phyloP scores from a whole-genome alignment of 2,329 filamentous ascomycete species.

The Fusarium odoratissimum region DNA sequence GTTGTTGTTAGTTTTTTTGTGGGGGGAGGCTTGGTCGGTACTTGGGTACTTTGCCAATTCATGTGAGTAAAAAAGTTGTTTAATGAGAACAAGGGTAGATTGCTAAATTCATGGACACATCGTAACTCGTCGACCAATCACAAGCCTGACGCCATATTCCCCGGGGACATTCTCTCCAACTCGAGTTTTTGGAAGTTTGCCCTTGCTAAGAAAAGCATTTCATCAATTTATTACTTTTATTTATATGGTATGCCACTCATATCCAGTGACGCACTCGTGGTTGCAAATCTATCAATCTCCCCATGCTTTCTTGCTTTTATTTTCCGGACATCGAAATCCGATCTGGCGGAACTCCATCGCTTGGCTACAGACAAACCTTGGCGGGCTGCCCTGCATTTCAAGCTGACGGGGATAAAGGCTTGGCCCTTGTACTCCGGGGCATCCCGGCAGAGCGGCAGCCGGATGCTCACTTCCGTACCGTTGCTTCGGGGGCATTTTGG shows the following conservation, averaged over 20 bases:
- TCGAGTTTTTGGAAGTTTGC: not conserved
- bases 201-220: not conserved
- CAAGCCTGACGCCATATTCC: not conserved
- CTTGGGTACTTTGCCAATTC: conserved; percentile 17
- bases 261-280: not conserved
- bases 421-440: conserved; percentile 28
- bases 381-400: conserved; percentile 17
- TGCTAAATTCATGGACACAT: conserved; percentile 39
- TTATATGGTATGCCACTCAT: not conserved
- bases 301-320: not conserved
- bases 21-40: conserved; percentile 34
- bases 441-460: conserved; percentile 31
- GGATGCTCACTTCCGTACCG: conserved; percentile 32
- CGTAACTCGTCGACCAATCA: conserved; percentile 13
- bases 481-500: conserved; percentile 24
- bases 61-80: conserved; percentile 40
- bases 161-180: not conserved
- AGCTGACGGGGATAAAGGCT: conserved; percentile 12
- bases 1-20: conserved; percentile 25
- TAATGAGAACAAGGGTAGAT: conserved; percentile 34
- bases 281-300: not conserved
- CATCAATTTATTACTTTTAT: conserved; percentile 1
- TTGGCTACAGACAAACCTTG: conserved; percentile 22
- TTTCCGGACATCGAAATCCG: conserved; percentile 1
- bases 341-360: not conserved